Conservation (phyloP, 305 asterid genomes). For the Petunia hybrid region DNA sequence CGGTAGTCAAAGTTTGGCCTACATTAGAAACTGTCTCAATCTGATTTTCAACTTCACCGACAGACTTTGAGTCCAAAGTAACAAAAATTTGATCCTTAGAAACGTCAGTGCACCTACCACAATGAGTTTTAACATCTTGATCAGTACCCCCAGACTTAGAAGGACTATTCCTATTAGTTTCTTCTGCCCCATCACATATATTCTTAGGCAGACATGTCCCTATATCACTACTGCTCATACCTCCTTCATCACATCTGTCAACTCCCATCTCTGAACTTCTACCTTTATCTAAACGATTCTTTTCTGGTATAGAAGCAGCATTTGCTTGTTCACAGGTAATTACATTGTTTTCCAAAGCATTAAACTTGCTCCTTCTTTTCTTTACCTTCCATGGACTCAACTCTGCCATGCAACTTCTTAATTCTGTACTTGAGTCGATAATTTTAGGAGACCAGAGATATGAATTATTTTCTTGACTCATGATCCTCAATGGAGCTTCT, state of each 20-base stretch:
- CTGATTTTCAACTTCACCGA: conserved; percentile 34
- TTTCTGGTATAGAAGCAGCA: conserved; percentile 16
- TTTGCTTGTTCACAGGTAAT: conserved; percentile 5
- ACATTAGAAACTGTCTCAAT: conserved; percentile 29
- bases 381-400: conserved; percentile 23
- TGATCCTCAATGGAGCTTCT: conserved; percentile 19
- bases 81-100: conserved; percentile 30
- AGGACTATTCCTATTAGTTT: conserved; percentile 33
- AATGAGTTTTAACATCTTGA: conserved; percentile 31
- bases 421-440: conserved; percentile 4
- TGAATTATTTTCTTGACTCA: conserved; percentile 10
- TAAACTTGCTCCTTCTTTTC: conserved; percentile 26
- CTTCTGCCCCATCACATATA: conserved; percentile 33
- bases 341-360: conserved; percentile 22
- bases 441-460: background rate
- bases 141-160: conserved; percentile 30
- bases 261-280: background rate
- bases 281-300: background rate
- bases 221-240: conserved; percentile 31
- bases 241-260: conserved; percentile 28
- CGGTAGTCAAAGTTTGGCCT: conserved; percentile 34
- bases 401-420: conserved; percentile 8
- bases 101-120: conserved; percentile 34
- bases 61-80: conserved; percentile 31
- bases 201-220: conserved; percentile 37